Evolutionary conservation across 208 protist species (phyloP).

Genomic region (Leishmania gerbilli): DNA sequence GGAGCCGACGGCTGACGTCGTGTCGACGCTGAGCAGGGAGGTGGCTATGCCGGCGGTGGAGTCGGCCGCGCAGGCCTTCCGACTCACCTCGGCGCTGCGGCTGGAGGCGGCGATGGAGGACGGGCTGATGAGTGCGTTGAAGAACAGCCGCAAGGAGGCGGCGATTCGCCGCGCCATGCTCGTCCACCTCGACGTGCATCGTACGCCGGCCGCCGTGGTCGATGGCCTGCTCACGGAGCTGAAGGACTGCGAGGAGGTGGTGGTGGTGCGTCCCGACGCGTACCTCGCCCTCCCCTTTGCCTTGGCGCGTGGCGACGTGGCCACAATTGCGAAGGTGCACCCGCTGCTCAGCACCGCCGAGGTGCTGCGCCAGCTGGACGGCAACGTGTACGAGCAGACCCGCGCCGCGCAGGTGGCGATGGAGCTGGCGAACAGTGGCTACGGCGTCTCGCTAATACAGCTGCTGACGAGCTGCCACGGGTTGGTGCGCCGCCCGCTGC

Average conservation of each 20-base stretch:
- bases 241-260: slow-evolving; percentile 72
- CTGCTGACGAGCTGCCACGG: slow-evolving; percentile 77
- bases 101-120: slow-evolving; percentile 54
- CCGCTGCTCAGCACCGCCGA: slow-evolving; percentile 57
- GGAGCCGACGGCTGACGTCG: slow-evolving; percentile 30
- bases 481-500: slow-evolving; percentile 47
- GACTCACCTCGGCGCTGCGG: slow-evolving; percentile 45
- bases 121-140: slow-evolving; percentile 55
- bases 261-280: slow-evolving; percentile 80
- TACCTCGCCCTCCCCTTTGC: slow-evolving; percentile 73
- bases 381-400: slow-evolving; percentile 41
- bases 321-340: slow-evolving; percentile 28
- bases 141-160: slow-evolving; percentile 56
- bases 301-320: slow-evolving; percentile 18
- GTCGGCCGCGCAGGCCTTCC: slow-evolving; percentile 59
- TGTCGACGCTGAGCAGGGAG: slow-evolving; percentile 60
- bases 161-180: slow-evolving; percentile 71
- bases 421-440: slow-evolving; percentile 46
- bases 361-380: slow-evolving; percentile 61
- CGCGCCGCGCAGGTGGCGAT: slow-evolving; percentile 62
- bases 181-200: slow-evolving; percentile 45
- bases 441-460: slow-evolving; percentile 58
- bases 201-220: slow-evolving; percentile 35
- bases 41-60: slow-evolving; percentile 64
- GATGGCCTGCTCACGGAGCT: slow-evolving; percentile 51